Evolutionary conservation across 2,329 filamentous ascomycete species (phyloP), one percentile per base, ranked within the genome.

Genomic region (Hymenoscyphus repandus): DNA sequence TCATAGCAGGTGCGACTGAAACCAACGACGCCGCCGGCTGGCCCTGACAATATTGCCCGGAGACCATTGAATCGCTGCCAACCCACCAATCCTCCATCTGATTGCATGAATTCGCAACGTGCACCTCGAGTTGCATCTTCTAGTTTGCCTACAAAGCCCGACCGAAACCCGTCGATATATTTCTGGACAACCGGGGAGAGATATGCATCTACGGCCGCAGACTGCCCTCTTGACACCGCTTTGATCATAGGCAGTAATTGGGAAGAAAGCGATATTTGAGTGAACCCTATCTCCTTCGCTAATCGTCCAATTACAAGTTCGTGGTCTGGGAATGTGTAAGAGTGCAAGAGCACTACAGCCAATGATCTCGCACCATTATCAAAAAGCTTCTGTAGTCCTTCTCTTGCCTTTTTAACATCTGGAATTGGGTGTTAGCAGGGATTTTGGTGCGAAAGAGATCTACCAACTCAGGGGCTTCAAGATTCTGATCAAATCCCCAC

Each of bases 101-200:
- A 90, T 68, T 96, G 90, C 90, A 96, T 96, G 60, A 96, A 95
- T 66, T 96, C 90, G 70, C 91, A 96, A 13, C 32, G 32, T 9
- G 32, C 32, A 56, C 91, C 3, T 89, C 88, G 3, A 86, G 86
- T 60, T 74, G 68, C 0, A 84, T 86, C 27, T 73, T 68, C 53
- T 85, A 96, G 72, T 0, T 88, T 88, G 9, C 90, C 90, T 51
- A 82, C 79, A 58, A 96, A 96, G 0, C 90, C 89, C 27, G 78
- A 78, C 61, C 88, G 81, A 63, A 96, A 95, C 0, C 88, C 87
- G 40, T 78, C 74, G 49, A 88, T 83, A 62, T 89, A 89, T 61
- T 82, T 83, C 53, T 79, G 77, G 56, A 88, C 88, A 1, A 82
- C 79, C 0, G 85, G 85, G 0, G 85, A 88, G 17, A 89, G 72